Evolutionary conservation across 73 alveolate species (phyloP).

Genomic region (Stentor roeselii): DNA sequence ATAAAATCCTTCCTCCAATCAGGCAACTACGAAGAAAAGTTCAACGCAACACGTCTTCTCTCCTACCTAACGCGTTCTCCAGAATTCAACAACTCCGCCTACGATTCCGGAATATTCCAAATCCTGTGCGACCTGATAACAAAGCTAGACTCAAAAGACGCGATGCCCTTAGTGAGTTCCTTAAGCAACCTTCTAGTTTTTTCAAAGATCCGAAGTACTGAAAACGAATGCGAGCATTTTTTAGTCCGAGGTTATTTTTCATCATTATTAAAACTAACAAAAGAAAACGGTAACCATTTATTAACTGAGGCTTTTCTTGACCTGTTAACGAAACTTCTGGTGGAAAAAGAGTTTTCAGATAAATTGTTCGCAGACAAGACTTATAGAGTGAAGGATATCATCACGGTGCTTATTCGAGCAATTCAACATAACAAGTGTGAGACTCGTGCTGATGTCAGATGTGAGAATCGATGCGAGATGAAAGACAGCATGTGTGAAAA

Average conservation of each 20-base stretch:
- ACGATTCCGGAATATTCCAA: background rate
- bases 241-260: background rate
- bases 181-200: background rate
- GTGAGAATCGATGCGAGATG: too few species aligned
- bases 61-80: background rate
- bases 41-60: conserved; percentile 6
- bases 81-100: conserved; percentile 14
- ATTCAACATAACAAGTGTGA: too few species aligned
- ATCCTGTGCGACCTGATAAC: background rate
- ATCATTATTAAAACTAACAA: background rate
- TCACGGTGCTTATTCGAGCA: background rate
- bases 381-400: background rate
- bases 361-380: conserved; percentile 4
- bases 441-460: too few species aligned
- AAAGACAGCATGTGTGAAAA: too few species aligned
- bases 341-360: conserved; percentile 25
- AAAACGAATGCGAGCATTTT: conserved; percentile 5
- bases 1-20: background rate
- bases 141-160: background rate
- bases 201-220: background rate
- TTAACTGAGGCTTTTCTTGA: conserved; percentile 5
- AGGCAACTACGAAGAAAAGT: background rate
- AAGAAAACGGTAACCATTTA: conserved; percentile 1
- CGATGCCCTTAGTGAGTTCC: background rate
- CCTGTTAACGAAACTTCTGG: background rate